A percentile compares a stretch with the other conserved stretches of the same genome.
Evolutionary conservation across 2,329 filamentous ascomycete species (phyloP).

Genomic region (Paracoccidioides brasiliensis): DNA sequence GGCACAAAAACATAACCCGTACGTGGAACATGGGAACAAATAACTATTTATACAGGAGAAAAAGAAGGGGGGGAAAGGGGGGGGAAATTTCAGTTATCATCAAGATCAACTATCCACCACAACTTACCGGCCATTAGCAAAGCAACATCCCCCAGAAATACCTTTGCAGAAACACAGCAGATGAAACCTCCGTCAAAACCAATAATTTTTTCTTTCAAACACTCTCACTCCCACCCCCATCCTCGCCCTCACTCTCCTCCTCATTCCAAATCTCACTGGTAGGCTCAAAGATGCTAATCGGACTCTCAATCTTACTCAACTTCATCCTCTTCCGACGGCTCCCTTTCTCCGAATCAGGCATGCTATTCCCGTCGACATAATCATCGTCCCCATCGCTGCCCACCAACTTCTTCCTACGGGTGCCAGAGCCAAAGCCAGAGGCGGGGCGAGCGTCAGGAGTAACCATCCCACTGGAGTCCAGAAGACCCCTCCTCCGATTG

Average conservation of each 20-base stretch:
- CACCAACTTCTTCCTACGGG: background rate
- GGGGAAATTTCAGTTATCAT: too few species aligned
- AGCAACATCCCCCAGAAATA: too few species aligned
- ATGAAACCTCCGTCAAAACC: background rate
- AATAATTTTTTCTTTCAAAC: background rate
- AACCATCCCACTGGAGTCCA: background rate
- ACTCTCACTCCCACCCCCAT: background rate
- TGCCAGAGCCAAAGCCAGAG: background rate
- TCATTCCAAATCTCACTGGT: background rate
- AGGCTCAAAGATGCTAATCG: constrained; percentile 1
- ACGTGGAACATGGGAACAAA: too few species aligned
- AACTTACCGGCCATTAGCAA: too few species aligned
- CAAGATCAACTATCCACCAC: too few species aligned
- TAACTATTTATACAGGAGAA: too few species aligned
- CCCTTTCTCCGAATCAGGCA: background rate
- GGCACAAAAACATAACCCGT: too few species aligned
- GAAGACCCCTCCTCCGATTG: background rate
- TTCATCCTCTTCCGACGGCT: background rate
- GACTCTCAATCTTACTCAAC: background rate
- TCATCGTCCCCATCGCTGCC: background rate
- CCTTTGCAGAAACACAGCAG: too few species aligned
- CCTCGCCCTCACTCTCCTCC: background rate
- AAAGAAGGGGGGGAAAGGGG: too few species aligned
- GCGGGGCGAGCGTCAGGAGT: too few species aligned
- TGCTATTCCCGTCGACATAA: background rate